Evolutionary conservation across 2,329 filamentous ascomycete species (phyloP).

Genomic region (Tolypocladium guangdongense): DNA sequence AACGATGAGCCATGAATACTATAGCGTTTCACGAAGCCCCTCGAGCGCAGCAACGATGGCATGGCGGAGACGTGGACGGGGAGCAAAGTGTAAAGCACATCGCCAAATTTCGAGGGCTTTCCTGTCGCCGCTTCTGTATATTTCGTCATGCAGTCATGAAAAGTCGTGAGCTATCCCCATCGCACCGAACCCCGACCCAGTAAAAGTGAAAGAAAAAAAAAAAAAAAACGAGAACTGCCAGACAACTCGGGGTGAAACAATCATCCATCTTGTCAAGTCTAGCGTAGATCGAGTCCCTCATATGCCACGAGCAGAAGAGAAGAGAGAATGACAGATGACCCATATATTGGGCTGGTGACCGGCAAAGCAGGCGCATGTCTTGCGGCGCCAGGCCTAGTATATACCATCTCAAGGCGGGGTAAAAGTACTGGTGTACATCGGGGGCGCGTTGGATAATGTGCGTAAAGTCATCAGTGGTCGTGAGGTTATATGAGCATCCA

Average conservation of each 20-base stretch:
- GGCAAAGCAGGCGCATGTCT: background rate
- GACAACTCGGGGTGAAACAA: background rate
- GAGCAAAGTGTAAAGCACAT: background rate
- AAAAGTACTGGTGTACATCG: background rate
- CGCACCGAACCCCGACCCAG: background rate
- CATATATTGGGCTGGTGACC: background rate
- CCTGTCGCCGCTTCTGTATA: background rate
- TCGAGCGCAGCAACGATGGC: background rate
- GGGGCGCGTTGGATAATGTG: background rate
- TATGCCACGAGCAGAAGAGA: background rate
- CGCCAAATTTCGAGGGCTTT: background rate
- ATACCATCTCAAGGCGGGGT: background rate
- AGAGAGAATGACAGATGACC: background rate
- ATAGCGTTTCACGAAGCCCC: background rate
- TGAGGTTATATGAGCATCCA: slow-evolving; percentile 8
- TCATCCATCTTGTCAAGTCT: background rate
- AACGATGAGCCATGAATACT: background rate
- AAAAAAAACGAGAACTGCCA: background rate
- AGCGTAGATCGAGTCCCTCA: background rate
- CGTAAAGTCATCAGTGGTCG: slow-evolving; percentile 5
- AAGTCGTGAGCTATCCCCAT: background rate
- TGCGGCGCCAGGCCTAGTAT: background rate
- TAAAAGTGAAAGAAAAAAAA: background rate
- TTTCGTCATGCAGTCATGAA: background rate
- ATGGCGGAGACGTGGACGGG: background rate